Evolutionary conservation across 2,329 filamentous ascomycete genomes (phyloP).

Genomic region (Fusarium proliferatum): DNA sequence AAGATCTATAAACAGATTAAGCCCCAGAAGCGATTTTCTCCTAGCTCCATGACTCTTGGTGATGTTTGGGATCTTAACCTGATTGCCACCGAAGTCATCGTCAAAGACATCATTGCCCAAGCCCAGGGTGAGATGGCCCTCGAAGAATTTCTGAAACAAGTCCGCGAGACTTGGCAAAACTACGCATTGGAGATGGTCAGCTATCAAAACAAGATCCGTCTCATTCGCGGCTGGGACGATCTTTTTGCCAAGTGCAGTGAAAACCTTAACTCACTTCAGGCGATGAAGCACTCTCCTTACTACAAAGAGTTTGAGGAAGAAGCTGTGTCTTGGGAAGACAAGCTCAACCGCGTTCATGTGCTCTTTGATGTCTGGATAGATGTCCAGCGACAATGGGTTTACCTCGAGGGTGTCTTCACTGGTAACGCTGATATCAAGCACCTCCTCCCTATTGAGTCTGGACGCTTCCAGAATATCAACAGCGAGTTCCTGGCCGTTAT

Average conservation of each 20-base stretch:
- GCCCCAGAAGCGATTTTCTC: slow-evolving; percentile 92
- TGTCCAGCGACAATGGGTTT: slow-evolving; percentile 99
- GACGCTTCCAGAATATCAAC: slow-evolving; percentile 98
- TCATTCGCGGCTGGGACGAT: slow-evolving; percentile 98
- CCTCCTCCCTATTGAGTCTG: slow-evolving; percentile 93
- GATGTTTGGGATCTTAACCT: slow-evolving; percentile 99
- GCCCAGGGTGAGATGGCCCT: slow-evolving; percentile 98
- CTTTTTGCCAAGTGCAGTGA: slow-evolving; percentile 98
- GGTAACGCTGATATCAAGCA: slow-evolving; percentile 99
- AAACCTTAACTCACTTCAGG: slow-evolving; percentile 95
- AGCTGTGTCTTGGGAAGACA: slow-evolving; percentile 96
- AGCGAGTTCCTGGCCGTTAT: slow-evolving; percentile 98
- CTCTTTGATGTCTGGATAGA: slow-evolving; percentile 99
- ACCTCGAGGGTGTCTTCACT: slow-evolving; percentile 98
- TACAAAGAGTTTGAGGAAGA: slow-evolving; percentile 99
- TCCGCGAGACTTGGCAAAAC: slow-evolving; percentile 96
- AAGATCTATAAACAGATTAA: slow-evolving; percentile 98
- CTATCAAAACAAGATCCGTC: slow-evolving; percentile 97
- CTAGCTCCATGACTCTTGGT: slow-evolving; percentile 94
- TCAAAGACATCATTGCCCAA: slow-evolving; percentile 93
- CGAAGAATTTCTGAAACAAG: slow-evolving; percentile 96
- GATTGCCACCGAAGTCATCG: slow-evolving; percentile 84
- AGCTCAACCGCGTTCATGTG: slow-evolving; percentile 95
- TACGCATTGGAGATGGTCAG: slow-evolving; percentile 94
- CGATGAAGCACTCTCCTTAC: slow-evolving; percentile 98